Evolutionary conservation across 805 yeast species (phyloP).

Genomic region (Teunomyces barrocoloradensis): DNA sequence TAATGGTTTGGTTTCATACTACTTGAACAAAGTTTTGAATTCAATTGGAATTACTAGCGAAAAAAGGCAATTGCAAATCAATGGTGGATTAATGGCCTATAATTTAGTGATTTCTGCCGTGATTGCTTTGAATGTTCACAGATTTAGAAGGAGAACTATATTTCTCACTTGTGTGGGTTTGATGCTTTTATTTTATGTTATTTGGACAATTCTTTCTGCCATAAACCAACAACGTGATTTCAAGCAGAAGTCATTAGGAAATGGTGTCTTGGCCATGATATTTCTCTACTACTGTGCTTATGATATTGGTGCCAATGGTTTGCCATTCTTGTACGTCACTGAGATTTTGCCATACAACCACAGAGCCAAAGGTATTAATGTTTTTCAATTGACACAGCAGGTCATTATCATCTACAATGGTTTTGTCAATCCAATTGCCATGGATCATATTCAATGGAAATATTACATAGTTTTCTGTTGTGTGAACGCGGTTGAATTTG

Average conservation of each 20-base stretch:
- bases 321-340: constrained; percentile 45
- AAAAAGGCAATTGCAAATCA: constrained; percentile 45
- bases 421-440: constrained; percentile 31
- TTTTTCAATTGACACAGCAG: constrained; percentile 22
- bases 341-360: constrained; percentile 38
- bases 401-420: constrained; percentile 21
- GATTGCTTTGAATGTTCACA: constrained; percentile 16
- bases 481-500: constrained; percentile 26
- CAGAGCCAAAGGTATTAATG: constrained; percentile 41
- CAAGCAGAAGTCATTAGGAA: constrained; percentile 37
- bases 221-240: constrained; percentile 41
- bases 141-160: constrained; percentile 34
- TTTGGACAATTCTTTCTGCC: constrained; percentile 48
- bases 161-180: constrained; percentile 33
- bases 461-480: constrained; percentile 42
- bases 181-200: constrained; percentile 37
- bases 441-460: constrained; percentile 43
- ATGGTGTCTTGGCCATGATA: constrained; percentile 51
- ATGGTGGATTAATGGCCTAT: constrained; percentile 50
- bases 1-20: constrained; percentile 52
- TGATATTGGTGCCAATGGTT: constrained; percentile 43
- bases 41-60: constrained; percentile 54
- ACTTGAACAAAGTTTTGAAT: constrained; percentile 47
- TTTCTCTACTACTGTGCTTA: constrained; percentile 45
- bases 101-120: constrained; percentile 34